Evolutionary conservation across 192 early-diverging fungal genomes (phyloP), one percentile per base, ranked within the genome.

Genomic region (Ambispora gerdemannii): DNA sequence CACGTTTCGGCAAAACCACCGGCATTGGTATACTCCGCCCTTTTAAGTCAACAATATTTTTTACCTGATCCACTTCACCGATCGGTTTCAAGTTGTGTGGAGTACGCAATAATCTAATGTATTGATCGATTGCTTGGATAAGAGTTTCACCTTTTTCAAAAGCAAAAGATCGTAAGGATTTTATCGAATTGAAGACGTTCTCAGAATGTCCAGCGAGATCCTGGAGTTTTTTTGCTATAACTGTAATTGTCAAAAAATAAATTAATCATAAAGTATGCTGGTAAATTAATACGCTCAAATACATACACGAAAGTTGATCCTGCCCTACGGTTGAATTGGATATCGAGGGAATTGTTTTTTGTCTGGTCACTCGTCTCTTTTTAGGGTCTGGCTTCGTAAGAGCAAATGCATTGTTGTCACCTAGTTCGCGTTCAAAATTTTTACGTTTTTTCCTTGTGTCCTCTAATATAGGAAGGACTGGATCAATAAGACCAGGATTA

Each of bases 91-190:
- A 36, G 43, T 38, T 38, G 4, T 38, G 17, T 11, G 61, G 61
- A 10, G 61, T 63, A 24, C 34, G 31, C n/a, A 63, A 4, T 13
- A 17, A 3, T 38, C n/a, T 19, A 20, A 63, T 27, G 3, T 34
- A 24, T 22, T 63, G 31, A 63, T 63, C 35, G 20, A 63, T 10
- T n/a, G 35, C 35, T 38, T 63, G 13, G 11, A 38, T 10, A 35
- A 63, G 22, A 63, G 43, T 22, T 11, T 13, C 17, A 63, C 15
- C 20, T n/a, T 63, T 63, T 25, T 63, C 61, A 24, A 43, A 38
- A 24, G 35, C 35, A 38, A 63, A 63, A 32, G 34, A 10, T 24
- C 20, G 32, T 20, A 35, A 13, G 15, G 17, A 15, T 13, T 60
- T 30, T 17, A 60, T 60, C 1, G 19, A 60, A 4, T 17, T 22